phyloP scores from a whole-genome alignment of 805 yeast genomes.

The Candida maesae region DNA sequence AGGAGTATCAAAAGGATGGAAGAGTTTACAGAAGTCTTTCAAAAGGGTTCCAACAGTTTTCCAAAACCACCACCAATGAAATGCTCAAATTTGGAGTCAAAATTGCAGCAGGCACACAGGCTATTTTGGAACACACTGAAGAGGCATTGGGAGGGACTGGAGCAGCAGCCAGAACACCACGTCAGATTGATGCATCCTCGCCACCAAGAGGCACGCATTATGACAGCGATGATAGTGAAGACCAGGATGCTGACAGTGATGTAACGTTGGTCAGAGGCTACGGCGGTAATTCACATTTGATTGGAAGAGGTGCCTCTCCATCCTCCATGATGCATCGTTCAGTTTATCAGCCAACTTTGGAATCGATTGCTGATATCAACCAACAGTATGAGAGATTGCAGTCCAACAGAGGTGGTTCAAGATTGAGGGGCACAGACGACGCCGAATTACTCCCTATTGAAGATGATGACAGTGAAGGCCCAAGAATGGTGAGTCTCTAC shows the following conservation, averaged over 20 bases:
- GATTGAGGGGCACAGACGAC: background rate
- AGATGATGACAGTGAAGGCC: conserved; percentile 26
- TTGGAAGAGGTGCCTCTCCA: conserved; percentile 24
- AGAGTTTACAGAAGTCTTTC: conserved; percentile 64
- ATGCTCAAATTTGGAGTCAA: conserved; percentile 78
- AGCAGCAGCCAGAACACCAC: conserved; percentile 39
- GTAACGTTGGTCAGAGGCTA: conserved; percentile 11
- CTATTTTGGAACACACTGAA: conserved; percentile 74
- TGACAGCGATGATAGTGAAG: conserved; percentile 27
- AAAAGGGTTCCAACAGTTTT: conserved; percentile 70
- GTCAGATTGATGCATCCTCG: background rate
- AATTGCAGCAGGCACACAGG: conserved; percentile 84
- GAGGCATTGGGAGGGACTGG: conserved; percentile 76
- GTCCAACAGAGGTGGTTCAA: background rate
- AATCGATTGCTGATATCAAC: conserved; percentile 24
- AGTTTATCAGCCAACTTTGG: conserved; percentile 26
- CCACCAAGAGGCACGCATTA: background rate
- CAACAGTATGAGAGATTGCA: conserved; percentile 3
- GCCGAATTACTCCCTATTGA: conserved; percentile 2
- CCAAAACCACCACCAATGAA: conserved; percentile 77
- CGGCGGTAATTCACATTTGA: conserved; percentile 24
- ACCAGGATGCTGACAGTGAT: conserved; percentile 27
- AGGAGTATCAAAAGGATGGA: conserved; percentile 73
- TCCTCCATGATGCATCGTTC: conserved; percentile 19
- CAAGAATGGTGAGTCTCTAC: conserved; percentile 60